Evolutionary conservation across 345 rosid genomes (phyloP).

Genomic region (Dipteronia dyeriana): DNA sequence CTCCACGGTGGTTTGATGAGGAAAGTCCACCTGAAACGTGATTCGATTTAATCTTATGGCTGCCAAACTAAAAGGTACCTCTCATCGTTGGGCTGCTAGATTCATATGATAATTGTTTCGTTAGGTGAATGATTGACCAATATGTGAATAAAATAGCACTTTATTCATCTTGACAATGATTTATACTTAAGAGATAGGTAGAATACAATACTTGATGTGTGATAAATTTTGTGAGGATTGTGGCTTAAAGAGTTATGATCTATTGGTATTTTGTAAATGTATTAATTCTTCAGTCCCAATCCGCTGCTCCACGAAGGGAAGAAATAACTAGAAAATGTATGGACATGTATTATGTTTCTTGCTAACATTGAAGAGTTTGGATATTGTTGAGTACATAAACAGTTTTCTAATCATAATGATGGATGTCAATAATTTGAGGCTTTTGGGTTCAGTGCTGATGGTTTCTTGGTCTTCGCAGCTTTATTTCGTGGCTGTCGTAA

Average conservation of each 20-base stretch:
- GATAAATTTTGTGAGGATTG: background rate
- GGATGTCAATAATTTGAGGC: background rate
- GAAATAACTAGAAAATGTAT: background rate
- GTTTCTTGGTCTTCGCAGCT: background rate
- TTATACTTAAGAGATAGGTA: background rate
- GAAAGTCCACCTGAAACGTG: conserved; percentile 42
- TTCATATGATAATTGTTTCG: background rate
- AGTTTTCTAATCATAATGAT: background rate
- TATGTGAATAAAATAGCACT: background rate
- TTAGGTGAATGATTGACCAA: background rate
- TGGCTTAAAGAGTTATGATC: background rate
- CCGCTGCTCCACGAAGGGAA: background rate
- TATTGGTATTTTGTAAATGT: background rate
- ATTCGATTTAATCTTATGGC: conserved; percentile 5
- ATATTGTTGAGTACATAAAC: background rate
- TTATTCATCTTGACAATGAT: background rate
- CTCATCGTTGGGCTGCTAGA: background rate
- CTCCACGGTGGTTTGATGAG: conserved; percentile 91
- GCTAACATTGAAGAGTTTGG: background rate
- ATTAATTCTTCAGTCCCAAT: background rate
- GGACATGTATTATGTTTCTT: background rate
- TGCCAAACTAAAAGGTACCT: background rate
- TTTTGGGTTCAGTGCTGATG: background rate
- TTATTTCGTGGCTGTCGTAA: background rate
- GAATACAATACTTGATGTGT: background rate